Percentiles rank a stretch among this genome's conserved stretches.
These are phyloP conservation scores for Ampelocalamus luodianensis DNA, from an alignment of 176 grass and related monocot species.

Conservation along the genomic window DNA sequence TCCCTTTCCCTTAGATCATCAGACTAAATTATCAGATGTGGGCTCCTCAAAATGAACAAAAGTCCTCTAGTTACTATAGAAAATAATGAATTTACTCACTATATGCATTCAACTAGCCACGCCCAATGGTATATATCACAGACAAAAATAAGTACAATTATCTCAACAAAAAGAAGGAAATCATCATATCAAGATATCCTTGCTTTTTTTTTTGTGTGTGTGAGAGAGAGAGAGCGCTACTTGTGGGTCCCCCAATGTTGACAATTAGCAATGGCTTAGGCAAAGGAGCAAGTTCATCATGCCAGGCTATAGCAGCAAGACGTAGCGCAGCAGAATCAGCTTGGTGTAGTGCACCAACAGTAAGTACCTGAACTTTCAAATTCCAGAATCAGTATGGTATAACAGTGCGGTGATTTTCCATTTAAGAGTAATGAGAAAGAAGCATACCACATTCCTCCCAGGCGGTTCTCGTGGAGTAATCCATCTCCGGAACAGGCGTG, in stretches of 20 bases:
- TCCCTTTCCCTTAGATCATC: slow-evolving; percentile 3
- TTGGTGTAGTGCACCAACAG: slow-evolving; percentile 80
- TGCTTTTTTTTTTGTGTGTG: background rate
- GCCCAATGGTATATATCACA: background rate
- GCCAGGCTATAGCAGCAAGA: slow-evolving; percentile 80
- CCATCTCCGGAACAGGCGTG: slow-evolving; percentile 70
- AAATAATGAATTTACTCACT: background rate
- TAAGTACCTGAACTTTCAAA: slow-evolving; percentile 70
- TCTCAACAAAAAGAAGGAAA: background rate
- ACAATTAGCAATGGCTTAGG: slow-evolving; percentile 86
- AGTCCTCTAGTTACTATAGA: background rate
- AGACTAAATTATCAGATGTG: background rate
- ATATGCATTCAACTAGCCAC: background rate
- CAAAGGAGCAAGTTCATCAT: slow-evolving; percentile 85
- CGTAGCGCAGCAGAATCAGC: slow-evolving; percentile 82
- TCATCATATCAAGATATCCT: background rate
- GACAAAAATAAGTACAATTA: background rate
- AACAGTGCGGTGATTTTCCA: background rate
- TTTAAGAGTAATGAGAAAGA: background rate
- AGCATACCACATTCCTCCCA: slow-evolving; percentile 78
- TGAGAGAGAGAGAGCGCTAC: slow-evolving; percentile 45
- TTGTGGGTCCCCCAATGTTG: slow-evolving; percentile 81
- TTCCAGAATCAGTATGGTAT: slow-evolving; percentile 32
- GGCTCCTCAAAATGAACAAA: slow-evolving; percentile 21
- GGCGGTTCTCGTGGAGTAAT: slow-evolving; percentile 81